A percentile compares a stretch with the other conserved stretches of the same genome.
Conservation (phyloP, 495 filamentous ascomycete species). For the Xylaria bambusicola region DNA sequence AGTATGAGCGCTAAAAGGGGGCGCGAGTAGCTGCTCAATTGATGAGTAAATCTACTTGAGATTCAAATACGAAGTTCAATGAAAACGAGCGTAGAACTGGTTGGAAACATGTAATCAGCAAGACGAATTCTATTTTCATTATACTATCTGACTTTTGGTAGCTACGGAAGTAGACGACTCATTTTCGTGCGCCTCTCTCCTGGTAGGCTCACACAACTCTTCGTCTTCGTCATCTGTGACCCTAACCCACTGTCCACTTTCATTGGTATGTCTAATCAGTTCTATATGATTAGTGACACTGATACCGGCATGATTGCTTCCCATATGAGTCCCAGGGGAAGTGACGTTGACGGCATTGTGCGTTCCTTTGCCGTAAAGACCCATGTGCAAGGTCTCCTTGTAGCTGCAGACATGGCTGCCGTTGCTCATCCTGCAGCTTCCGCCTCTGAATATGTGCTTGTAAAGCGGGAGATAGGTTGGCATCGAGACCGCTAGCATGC, state of each 20-base stretch:
- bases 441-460: background rate
- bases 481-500: slow-evolving; percentile 21
- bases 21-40: too few relatives aligned
- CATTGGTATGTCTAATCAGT: slow-evolving; percentile 17
- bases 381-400: slow-evolving; percentile 13
- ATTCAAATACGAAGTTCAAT: too few relatives aligned
- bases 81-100: too few relatives aligned
- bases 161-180: too few relatives aligned
- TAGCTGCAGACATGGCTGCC: background rate
- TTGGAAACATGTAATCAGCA: too few relatives aligned
- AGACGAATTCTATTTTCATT: too few relatives aligned
- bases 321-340: slow-evolving; percentile 11
- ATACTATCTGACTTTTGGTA: too few relatives aligned
- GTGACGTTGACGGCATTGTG: slow-evolving; percentile 12
- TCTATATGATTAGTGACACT: slow-evolving; percentile 24
- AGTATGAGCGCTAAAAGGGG: too few relatives aligned
- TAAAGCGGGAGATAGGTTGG: slow-evolving; percentile 22
- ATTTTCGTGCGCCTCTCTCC: background rate
- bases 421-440: background rate
- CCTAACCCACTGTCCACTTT: slow-evolving; percentile 20
- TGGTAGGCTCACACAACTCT: background rate
- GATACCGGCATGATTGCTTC: slow-evolving; percentile 14
- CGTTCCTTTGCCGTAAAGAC: slow-evolving; percentile 5
- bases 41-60: too few relatives aligned
- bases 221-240: slow-evolving; percentile 22